Base-by-base conservation (phyloP, 1,139 yeast genomes). In the Blastobotrys serpentis region DNA sequence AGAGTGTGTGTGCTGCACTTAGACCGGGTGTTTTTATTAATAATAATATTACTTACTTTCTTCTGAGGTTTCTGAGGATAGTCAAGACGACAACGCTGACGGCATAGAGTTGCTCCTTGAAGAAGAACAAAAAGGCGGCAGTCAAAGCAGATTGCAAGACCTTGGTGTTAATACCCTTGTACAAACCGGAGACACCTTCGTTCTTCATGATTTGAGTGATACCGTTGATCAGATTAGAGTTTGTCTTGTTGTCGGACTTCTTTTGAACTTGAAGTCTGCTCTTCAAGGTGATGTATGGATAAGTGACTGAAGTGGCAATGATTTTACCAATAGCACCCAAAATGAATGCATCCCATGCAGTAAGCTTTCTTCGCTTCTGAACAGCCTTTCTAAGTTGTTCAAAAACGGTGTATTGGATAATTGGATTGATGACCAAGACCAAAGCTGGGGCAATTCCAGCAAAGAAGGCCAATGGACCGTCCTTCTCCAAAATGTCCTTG, bases 281-380 rank as follows among this genome's bases (percentile, higher is more conserved):
- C 69, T 90, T 87, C 63, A 90, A 73, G 2, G 97, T 89, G 63
- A 89, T 65, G 68, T 88, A 87, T 3, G 98, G 98, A 66, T 89
- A 89, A 0, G 98, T 89, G 54, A 82, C 77, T 16, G 84, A 76
- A 11, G 97, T 89, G 17, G 97, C 96, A 50, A 86, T 75, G 57
- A 90, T 75, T 70, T 90, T 90, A 42, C 96, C 95, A 44, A 89
- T 66, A 1, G 97, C 96, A 13, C 98, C 98, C 53, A 89, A 75
- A 58, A 86, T 71, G 62, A 90, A 86, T 4, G 96, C 95, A 66
- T 86, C 86, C 42, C 75, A 56, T 2, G 95, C 64, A 8, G 66
- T 60, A 53, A 71, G 52, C 42, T 79, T 82, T 45, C 79, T 77
- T 43, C 68, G 73, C 54, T 79, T 79, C 50, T 81, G 71, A 29